Percentiles rank a stretch among this genome's conserved stretches.
Evolutionary conservation across 306 rosid species (phyloP).

Genomic region (Herpetospermum pedunculosum): DNA sequence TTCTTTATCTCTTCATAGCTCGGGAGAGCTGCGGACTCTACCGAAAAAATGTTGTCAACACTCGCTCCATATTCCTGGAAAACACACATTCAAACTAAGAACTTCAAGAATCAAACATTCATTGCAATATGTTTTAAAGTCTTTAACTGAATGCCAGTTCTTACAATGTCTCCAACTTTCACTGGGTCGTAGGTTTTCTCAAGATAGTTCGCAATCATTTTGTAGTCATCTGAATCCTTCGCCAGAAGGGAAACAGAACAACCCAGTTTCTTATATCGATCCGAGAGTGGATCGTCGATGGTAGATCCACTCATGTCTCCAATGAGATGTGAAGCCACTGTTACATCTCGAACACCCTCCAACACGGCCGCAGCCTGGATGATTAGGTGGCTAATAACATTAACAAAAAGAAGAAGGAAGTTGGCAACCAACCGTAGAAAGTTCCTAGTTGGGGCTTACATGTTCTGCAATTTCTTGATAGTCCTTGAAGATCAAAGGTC

Average conservation of each 20-base stretch:
- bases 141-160: not conserved
- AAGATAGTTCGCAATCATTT: slow-evolving; percentile 66
- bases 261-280: slow-evolving; percentile 44
- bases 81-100: not conserved
- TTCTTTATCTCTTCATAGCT: slow-evolving; percentile 55
- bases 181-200: slow-evolving; percentile 65
- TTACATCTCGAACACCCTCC: slow-evolving; percentile 66
- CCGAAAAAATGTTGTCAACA: slow-evolving; percentile 47
- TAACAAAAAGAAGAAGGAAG: not conserved
- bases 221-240: slow-evolving; percentile 45
- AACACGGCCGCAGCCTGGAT: slow-evolving; percentile 59
- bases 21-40: slow-evolving; percentile 40
- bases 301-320: slow-evolving; percentile 73
- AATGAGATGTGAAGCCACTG: slow-evolving; percentile 55
- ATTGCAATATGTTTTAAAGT: not conserved
- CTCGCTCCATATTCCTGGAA: slow-evolving; percentile 58
- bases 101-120: not conserved
- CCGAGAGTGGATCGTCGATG: slow-evolving; percentile 65
- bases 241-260: slow-evolving; percentile 50
- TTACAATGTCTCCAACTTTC: slow-evolving; percentile 62
- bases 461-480: slow-evolving; percentile 68
- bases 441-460: slow-evolving; percentile 27
- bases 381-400: not conserved
- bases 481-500: slow-evolving; percentile 70
- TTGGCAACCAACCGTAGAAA: not conserved